These are phyloP conservation scores for Apodospora peruviana DNA, from an alignment of 495 filamentous ascomycete species.

Conservation along the genomic window DNA sequence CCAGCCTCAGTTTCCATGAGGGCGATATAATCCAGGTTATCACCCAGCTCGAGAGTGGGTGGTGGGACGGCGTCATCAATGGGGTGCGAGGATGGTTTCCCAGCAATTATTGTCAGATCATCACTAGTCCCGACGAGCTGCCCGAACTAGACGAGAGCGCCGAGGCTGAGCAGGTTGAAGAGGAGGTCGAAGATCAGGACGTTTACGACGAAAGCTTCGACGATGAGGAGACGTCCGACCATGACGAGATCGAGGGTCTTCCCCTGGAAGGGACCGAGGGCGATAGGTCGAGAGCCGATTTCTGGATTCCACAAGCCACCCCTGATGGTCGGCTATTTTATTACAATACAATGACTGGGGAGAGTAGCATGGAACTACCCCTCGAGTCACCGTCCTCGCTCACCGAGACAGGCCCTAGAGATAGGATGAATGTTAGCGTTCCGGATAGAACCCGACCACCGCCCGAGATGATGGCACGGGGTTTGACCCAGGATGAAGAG, in stretches of 20 bases:
- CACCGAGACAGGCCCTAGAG: constrained; percentile 77
- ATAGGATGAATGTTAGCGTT: constrained; percentile 80
- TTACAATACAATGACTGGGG: constrained; percentile 93
- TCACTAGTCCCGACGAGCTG: constrained; percentile 65
- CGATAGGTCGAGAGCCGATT: constrained; percentile 82
- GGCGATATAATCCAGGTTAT: constrained; percentile 97
- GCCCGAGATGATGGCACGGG: constrained; percentile 84
- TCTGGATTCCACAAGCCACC: constrained; percentile 98
- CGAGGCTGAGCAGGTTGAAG: constrained; percentile 65
- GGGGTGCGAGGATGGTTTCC: constrained; percentile 96
- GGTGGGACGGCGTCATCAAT: constrained; percentile 98
- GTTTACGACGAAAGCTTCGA: constrained; percentile 35
- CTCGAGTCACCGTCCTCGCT: constrained; percentile 79
- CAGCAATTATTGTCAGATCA: constrained; percentile 92
- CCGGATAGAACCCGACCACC: constrained; percentile 88
- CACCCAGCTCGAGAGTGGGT: constrained; percentile 94
- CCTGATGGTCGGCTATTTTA: constrained; percentile 92
- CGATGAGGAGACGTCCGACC: constrained; percentile 26
- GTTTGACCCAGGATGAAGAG: constrained; percentile 77
- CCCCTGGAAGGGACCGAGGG: constrained; percentile 64
- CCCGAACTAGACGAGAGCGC: constrained; percentile 53
- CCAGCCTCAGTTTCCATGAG: constrained; percentile 90
- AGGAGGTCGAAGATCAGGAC: constrained; percentile 54
- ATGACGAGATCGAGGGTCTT: constrained; percentile 50
- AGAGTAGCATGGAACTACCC: constrained; percentile 87